These are phyloP conservation scores for Fremontodendron californicum DNA, from an alignment of 345 rosid species.

Conservation along the genomic window DNA sequence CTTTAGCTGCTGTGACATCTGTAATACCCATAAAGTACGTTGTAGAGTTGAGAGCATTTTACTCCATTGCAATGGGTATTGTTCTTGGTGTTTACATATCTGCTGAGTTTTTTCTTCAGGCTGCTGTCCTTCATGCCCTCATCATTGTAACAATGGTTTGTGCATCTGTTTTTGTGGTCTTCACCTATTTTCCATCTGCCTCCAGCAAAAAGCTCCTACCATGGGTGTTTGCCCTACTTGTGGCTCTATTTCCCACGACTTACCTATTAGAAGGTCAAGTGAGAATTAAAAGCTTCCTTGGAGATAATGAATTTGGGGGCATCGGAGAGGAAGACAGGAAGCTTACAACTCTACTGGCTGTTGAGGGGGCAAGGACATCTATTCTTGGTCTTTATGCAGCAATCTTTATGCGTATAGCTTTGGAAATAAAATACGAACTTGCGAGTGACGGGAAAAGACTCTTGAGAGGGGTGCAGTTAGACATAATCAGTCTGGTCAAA, in stretches of 20 bases:
- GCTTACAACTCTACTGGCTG: constrained; percentile 77
- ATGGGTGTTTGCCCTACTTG: constrained; percentile 93
- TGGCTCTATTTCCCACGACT: constrained; percentile 93
- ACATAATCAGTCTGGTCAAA: constrained; percentile 53
- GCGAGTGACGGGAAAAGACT: constrained; percentile 91
- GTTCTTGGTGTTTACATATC: constrained; percentile 93
- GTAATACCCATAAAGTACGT: constrained; percentile 82
- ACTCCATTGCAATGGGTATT: constrained; percentile 77
- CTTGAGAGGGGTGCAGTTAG: constrained; percentile 65
- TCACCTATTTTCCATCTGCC: constrained; percentile 97
- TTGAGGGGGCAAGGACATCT: constrained; percentile 98
- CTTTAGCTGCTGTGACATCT: constrained; percentile 83
- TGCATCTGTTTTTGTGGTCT: constrained; percentile 80
- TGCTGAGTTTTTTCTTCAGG: constrained; percentile 97
- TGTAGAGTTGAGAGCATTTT: constrained; percentile 79
- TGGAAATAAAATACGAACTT: constrained; percentile 87
- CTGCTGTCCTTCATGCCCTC: constrained; percentile 78
- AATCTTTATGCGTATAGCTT: constrained; percentile 91
- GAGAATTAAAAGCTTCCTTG: constrained; percentile 63
- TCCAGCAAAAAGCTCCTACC: constrained; percentile 94
- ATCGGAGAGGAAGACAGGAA: constrained; percentile 76
- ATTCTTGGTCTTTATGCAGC: constrained; percentile 98
- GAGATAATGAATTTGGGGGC: constrained; percentile 46
- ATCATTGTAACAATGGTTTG: constrained; percentile 82
- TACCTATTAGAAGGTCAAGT: constrained; percentile 95